These are phyloP conservation scores for Bruguiera parviflora DNA, from an alignment of 345 rosid species.

Conservation along the genomic window DNA sequence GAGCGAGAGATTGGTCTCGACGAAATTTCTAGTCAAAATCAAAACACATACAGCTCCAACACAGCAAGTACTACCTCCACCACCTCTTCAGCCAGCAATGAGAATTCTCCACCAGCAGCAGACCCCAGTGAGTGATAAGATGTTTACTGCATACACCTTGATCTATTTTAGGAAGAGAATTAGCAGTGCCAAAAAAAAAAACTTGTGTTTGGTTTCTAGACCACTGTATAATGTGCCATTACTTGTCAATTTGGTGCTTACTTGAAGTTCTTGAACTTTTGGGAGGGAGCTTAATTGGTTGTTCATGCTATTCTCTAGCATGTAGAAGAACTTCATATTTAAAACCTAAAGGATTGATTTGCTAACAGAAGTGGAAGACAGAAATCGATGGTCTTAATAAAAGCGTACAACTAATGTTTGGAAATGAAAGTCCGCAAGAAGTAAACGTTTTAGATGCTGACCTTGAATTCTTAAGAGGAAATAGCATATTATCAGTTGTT, in stretches of 20 bases:
- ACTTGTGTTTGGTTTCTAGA: not conserved
- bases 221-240: not conserved
- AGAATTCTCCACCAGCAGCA: slow-evolving; percentile 35
- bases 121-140: slow-evolving; percentile 54
- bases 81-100: slow-evolving; percentile 37
- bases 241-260: not conserved
- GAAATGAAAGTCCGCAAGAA: no score
- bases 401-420: no score
- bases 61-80: slow-evolving; percentile 32
- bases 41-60: slow-evolving; percentile 41
- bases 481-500: no score
- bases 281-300: not conserved
- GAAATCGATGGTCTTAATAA: no score
- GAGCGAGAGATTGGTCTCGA: slow-evolving; percentile 89
- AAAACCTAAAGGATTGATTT: not conserved
- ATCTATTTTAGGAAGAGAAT: not conserved
- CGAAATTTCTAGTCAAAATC: slow-evolving; percentile 40
- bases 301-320: not conserved
- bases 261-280: not conserved
- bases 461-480: no score
- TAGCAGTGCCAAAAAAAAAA: not conserved
- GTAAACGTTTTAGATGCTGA: no score
- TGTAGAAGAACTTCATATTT: not conserved
- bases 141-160: not conserved
- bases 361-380: no score